A percentile compares a stretch with the other conserved stretches of the same genome.
Conservation (phyloP, 1,284 basidiomycete species). For the Boletellus sp. region DNA sequence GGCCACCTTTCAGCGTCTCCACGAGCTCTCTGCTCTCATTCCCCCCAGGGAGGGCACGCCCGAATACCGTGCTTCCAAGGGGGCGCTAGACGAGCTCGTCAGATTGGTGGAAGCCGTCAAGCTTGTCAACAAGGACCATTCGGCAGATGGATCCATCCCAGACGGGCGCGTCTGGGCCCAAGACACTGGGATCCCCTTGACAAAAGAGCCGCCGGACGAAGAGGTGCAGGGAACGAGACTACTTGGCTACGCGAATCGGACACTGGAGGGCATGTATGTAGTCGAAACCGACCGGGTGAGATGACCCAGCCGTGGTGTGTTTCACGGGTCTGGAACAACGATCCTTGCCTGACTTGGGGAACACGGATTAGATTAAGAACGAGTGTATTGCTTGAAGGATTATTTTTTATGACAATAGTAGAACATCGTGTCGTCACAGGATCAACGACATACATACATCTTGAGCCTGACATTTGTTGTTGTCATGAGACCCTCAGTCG, state of each 20-base stretch:
- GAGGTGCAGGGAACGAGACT: conserved; percentile 41
- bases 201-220: conserved; percentile 20
- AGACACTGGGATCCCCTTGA: conserved; percentile 35
- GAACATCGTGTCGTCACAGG: neutral
- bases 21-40: conserved; percentile 65
- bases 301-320: conserved; percentile 27
- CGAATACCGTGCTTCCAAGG: conserved; percentile 47
- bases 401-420: neutral
- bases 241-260: conserved; percentile 48
- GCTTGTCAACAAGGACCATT: conserved; percentile 46
- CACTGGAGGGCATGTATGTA: conserved; percentile 42
- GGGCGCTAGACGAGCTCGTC: conserved; percentile 65
- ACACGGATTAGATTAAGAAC: neutral
- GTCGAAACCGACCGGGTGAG: conserved; percentile 42
- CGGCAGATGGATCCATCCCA: conserved; percentile 30
- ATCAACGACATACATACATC: conserved; percentile 3
- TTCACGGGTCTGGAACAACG: neutral
- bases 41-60: conserved; percentile 55
- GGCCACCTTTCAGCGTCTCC: conserved; percentile 55
- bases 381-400: neutral
- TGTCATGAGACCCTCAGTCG: conserved; percentile 33
- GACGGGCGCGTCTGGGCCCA: conserved; percentile 46
- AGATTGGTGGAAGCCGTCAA: conserved; percentile 76
- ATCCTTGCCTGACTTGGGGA: neutral
- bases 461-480: neutral